Evolutionary conservation across 2,329 filamentous ascomycete species (phyloP), one percentile per base, ranked within the genome.

Genomic region (Beauveria varroae): DNA sequence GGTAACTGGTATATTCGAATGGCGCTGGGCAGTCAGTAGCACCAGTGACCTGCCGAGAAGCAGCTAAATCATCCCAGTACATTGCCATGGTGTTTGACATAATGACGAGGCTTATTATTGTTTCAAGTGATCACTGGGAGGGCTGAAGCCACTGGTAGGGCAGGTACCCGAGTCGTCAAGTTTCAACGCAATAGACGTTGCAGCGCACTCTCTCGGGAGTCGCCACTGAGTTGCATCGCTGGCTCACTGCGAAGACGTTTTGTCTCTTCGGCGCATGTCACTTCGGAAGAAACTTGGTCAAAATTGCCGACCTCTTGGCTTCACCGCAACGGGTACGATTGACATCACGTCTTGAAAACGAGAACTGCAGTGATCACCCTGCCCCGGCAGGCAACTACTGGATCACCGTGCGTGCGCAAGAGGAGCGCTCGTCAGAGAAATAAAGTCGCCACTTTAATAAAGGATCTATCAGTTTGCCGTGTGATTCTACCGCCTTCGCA

Each of bases 141-240:
- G 49, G 30, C 46, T 53, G 47, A 44, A 46, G 57, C 49, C 57
- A 60, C 57, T 18, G 37, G 37, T n/a, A 52, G 40, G 57, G 47
- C 46, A 43, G 16, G 26, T 37, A 26, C 53, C 40, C 47, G 26
- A 41, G 22, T 58, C 20, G 30, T 43, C 40, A 41, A 16, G 34
- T 37, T 37, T 37, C 34, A 37, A 60, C n/a, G 40, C 34, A 46
- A 43, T 34, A 30, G 6, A 34, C 16, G 22, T n/a, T 28, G 16
- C 20, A 24, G 3, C n/a, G 24, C 26, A 50, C 26, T 30, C 49
- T 5, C 12, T 14, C 34, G 34, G 34, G 34, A 16, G 30, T 51
- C 10, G 8, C 47, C n/a, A 30, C 2, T 14, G 9, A n/a, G 16
- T 16, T 55, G 40, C 52, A 44, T 44, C n/a, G 26, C 28, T 34